These are phyloP conservation scores for Saturnispora hagleri DNA, from an alignment of 805 yeast species.

Conservation along the genomic window DNA sequence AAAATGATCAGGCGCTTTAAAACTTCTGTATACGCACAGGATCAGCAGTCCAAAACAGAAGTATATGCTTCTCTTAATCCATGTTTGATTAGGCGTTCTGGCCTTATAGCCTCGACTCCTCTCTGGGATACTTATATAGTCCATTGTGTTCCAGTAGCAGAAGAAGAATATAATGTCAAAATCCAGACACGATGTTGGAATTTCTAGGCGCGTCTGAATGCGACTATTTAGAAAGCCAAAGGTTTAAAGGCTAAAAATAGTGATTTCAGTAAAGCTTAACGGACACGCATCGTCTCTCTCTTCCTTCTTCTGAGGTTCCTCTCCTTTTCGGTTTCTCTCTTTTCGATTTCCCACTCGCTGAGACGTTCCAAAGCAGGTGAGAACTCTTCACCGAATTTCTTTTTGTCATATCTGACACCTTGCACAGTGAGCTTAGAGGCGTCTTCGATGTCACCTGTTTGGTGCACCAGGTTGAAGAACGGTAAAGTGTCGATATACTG, in stretches of 20 bases:
- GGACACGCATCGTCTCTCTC: slow-evolving; percentile 74
- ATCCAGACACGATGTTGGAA: background rate
- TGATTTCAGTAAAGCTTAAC: background rate
- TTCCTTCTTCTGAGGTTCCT: slow-evolving; percentile 85
- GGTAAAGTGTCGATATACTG: slow-evolving; percentile 30
- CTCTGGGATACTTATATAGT: slow-evolving; percentile 4
- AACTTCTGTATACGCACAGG: background rate
- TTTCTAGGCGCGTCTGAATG: background rate
- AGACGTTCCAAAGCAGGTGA: slow-evolving; percentile 80
- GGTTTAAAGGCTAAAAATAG: background rate
- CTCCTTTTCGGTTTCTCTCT: slow-evolving; percentile 90
- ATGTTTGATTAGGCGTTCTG: background rate
- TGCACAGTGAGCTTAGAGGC: slow-evolving; percentile 20
- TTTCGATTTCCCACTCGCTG: slow-evolving; percentile 88
- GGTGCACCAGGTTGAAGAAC: slow-evolving; percentile 26
- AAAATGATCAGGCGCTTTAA: background rate
- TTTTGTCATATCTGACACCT: slow-evolving; percentile 63
- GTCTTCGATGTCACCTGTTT: slow-evolving; percentile 16
- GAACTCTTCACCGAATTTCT: slow-evolving; percentile 75
- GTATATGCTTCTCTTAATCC: background rate
- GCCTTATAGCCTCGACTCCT: background rate
- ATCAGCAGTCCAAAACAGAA: background rate
- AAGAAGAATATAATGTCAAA: background rate
- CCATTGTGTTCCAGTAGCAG: background rate
- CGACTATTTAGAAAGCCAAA: background rate